A percentile compares a stretch with the other conserved stretches of the same genome.
Conservation (phyloP, 768 basidiomycete genomes). For the Tulasnella sp. region DNA sequence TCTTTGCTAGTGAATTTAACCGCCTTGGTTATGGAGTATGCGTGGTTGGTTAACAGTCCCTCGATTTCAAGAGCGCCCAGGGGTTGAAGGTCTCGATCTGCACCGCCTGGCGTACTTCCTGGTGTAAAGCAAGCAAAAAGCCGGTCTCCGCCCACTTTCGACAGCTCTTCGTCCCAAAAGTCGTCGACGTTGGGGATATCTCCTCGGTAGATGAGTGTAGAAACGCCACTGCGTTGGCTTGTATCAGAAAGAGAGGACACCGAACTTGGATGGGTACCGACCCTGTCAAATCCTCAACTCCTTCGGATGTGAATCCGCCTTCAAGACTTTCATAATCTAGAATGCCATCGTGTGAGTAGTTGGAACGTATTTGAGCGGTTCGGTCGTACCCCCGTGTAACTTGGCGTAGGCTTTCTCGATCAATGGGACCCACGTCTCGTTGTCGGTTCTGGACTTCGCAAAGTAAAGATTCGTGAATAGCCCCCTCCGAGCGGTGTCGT, state of each 20-base stretch:
- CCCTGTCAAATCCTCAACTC: conserved; percentile 63
- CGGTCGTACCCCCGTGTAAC: conserved; percentile 48
- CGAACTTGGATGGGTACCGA: conserved; percentile 38
- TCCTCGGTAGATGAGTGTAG: conserved; percentile 38
- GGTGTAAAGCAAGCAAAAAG: conserved; percentile 57
- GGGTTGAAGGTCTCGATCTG: conserved; percentile 53
- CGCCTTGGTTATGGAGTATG: conserved; percentile 55
- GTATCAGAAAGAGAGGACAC: not conserved
- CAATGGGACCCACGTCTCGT: conserved; percentile 62
- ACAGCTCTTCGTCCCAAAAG: conserved; percentile 62
- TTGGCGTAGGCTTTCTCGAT: conserved; percentile 65
- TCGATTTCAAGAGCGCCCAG: conserved; percentile 20
- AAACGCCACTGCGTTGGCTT: conserved; percentile 20
- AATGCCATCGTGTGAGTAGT: not conserved
- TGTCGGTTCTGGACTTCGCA: conserved; percentile 49
- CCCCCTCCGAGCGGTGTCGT: conserved; percentile 51
- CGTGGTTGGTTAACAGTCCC: conserved; percentile 43
- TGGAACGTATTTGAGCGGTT: not conserved
- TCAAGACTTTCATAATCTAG: conserved; percentile 50
- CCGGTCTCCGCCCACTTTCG: conserved; percentile 53
- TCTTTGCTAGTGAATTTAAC: conserved; percentile 17
- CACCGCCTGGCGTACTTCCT: conserved; percentile 43
- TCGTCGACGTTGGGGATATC: conserved; percentile 56
- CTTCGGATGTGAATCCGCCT: conserved; percentile 53
- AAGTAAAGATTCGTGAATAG: conserved; percentile 53